Conservation (phyloP, 257 asterid species). For the Echites panduratus region DNA sequence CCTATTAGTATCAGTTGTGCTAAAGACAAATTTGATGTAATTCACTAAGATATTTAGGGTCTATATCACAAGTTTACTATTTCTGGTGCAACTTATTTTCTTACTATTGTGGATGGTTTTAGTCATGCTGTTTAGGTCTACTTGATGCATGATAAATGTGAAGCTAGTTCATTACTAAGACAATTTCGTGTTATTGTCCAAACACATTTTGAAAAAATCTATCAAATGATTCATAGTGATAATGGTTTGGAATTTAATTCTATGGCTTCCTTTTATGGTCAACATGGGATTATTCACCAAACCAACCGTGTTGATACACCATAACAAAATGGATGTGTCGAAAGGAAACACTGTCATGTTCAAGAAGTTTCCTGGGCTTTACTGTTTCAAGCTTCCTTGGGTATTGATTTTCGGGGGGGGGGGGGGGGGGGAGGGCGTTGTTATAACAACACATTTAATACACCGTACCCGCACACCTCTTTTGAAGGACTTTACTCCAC, state of each 20-base stretch:
- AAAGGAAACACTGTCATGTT: background rate
- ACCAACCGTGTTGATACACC: background rate
- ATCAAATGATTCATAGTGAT: background rate
- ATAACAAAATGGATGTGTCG: background rate
- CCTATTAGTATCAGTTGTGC: no score
- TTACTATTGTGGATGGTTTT: background rate
- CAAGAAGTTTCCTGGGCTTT: no score
- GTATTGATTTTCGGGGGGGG: background rate
- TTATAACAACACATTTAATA: background rate
- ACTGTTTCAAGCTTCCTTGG: no score
- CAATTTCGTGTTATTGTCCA: background rate
- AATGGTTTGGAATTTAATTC: background rate
- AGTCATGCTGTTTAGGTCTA: background rate
- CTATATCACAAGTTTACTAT: background rate
- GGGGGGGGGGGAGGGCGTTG: no score
- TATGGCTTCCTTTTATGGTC: background rate
- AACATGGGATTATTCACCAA: background rate
- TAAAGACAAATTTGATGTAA: no score
- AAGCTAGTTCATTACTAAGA: background rate
- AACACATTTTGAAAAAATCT: background rate
- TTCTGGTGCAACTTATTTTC: background rate
- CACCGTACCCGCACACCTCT: background rate
- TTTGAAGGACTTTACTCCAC: background rate
- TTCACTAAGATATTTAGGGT: no score
- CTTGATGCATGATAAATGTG: slow-evolving; percentile 1